Evolutionary conservation across 768 basidiomycete species (phyloP).

Genomic region (Piloderma croceum): DNA sequence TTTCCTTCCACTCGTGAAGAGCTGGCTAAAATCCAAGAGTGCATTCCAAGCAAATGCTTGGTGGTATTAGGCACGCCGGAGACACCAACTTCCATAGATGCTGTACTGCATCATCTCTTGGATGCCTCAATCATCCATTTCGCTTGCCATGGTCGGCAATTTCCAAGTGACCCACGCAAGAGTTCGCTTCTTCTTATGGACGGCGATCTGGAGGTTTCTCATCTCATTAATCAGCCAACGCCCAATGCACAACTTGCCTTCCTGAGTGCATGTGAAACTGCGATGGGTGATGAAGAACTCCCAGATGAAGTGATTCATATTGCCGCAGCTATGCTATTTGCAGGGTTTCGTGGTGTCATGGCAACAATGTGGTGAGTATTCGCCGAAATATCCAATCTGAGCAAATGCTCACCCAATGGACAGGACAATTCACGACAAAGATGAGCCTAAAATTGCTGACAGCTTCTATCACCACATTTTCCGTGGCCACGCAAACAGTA

Average conservation of each 20-base stretch:
- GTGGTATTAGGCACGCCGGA: constrained; percentile 8
- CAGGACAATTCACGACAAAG: no score
- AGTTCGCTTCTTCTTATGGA: constrained; percentile 19
- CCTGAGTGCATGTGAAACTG: no score
- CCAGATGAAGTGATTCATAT: no score
- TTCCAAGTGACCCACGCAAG: constrained; percentile 22
- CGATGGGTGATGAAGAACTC: no score
- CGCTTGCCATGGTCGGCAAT: constrained; percentile 27
- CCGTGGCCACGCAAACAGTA: no score
- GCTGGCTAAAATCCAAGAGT: constrained; percentile 9
- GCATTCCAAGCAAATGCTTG: constrained; percentile 9
- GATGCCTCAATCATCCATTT: constrained; percentile 23
- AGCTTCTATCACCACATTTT: no score
- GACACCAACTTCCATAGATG: constrained; percentile 13
- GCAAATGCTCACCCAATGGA: no score
- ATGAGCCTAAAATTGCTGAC: no score
- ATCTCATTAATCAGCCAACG: constrained; percentile 16
- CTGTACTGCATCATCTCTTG: constrained; percentile 16
- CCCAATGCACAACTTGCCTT: constrained; percentile 21
- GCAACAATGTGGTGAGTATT: no score
- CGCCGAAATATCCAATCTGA: no score
- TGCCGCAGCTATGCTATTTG: no score
- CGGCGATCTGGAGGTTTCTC: constrained; percentile 15
- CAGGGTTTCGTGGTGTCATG: no score
- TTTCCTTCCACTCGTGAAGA: constrained; percentile 5